Base-by-base conservation (phyloP, 2,329 filamentous ascomycete genomes). In the Curvularia spicifera region DNA sequence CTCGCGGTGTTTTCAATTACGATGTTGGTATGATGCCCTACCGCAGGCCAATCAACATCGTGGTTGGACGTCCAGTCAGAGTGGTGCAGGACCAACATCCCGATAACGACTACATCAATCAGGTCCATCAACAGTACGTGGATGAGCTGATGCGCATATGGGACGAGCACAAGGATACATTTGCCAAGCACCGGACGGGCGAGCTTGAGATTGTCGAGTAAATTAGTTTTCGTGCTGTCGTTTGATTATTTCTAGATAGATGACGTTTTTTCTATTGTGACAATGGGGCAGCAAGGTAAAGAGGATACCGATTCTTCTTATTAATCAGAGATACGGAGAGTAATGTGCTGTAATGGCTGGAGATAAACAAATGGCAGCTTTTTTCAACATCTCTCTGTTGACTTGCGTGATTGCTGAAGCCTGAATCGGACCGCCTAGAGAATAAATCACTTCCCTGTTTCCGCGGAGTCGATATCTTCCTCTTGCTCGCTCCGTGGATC, bases 1-100 rank as follows among this genome's bases (percentile, higher is more conserved):
- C 93, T 2, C 82, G 93, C 26, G 94, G 94, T 12, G 89, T 98
- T 40, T 97, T 98, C 80, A 99, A 99, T 77, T 98, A 99, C 74
- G 95, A 99, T 75, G 91, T 97, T 13, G 95, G 95, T 4, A 81
- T 98, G 69, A 93, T 98, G 91, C 95, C 95, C 0, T 98, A 97
- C 76, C 87, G 95, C 12, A 84, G 89, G 50, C 89, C 92, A 10
- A 81, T 99, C 58, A 95, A 98, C 72, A 87, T 97, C 47, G 93
- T 99, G 12, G 91, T 97, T 13, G 94, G 94, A 3, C 84, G 85
- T 51, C 93, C 94, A 0, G 92, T 97, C 60, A 81, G 83, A 61
- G 89, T 97, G 5, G 79, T 85, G 50, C 83, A 84, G 70, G 77
- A 83, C 49, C 80, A 85, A 33, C 86, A 87, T 60, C 90, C 94